Evolutionary conservation across 768 basidiomycete species (phyloP), one percentile per base, ranked within the genome.

Genomic region (Phylloporus rhodoxanthus): DNA sequence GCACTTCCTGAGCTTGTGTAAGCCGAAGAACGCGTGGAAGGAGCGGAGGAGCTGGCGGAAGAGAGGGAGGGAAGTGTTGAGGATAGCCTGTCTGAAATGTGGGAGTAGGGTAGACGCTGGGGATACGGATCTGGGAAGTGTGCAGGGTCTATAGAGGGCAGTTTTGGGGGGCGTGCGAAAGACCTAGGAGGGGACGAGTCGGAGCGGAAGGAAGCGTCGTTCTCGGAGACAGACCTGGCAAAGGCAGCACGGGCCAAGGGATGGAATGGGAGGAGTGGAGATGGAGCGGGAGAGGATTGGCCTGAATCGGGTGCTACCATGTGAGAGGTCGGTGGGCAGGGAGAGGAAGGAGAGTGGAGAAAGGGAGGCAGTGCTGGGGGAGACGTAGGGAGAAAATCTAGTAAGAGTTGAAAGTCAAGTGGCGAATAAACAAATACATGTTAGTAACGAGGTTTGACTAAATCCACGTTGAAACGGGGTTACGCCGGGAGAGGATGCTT

Each of bases 121-220:
- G 84, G 81, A 68, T 85, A 82, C 20, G 84, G 83, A 66, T 87
- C 84, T 19, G 87, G 84, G 58, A 81, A 85, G 41, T 79, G 81
- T 7, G 78, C 74, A 26, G 83, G 82, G 64, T 87, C 85, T 44
- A 84, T 70, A 8, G 70, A 62, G 52, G 71, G 67, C 25, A 62
- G 67, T 65, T 74, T 76, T 33, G 71, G 73, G 43, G 70, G 74
- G 51, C 65, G 75, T 61, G 69, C 70, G 66, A 71, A 76, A 48
- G 57, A 65, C 33, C 32, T 67, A 40, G 57, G 67, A 54, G 54
- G 68, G 38, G 61, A 66, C 44, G 66, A 64, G 41, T 75, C 73
- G 33, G 66, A 66, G 25, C 56, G 64, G 52, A 67, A 70, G 40
- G 57, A 70, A 52, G 66, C 68, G 38, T 71, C 77, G 55, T 61